Evolutionary conservation across 2,329 filamentous ascomycete genomes (phyloP).

Genomic region (Ophiostoma perfectum): DNA sequence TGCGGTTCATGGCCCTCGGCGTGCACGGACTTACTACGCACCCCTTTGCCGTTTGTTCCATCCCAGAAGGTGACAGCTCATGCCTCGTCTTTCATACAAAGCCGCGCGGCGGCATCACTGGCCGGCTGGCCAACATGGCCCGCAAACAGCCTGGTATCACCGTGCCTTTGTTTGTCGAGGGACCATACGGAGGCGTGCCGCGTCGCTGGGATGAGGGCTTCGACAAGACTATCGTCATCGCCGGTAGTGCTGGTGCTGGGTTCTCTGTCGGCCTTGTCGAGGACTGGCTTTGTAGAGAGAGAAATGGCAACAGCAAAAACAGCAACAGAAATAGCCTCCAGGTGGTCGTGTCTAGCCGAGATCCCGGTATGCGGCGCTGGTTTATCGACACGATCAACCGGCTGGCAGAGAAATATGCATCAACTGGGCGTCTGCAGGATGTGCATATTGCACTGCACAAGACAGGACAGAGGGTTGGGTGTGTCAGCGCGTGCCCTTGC

Average conservation of each 20-base stretch:
- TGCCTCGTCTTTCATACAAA: neutral
- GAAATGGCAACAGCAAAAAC: neutral
- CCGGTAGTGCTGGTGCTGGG: constrained; percentile 53
- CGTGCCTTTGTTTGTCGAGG: neutral
- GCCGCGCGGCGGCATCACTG: neutral
- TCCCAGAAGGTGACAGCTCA: neutral
- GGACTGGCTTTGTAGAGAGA: constrained; percentile 30
- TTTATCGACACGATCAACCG: neutral
- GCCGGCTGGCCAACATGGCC: neutral
- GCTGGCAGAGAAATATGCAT: neutral
- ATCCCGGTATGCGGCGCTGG: constrained; percentile 2
- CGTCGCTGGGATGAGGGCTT: constrained; percentile 35
- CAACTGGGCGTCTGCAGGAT: neutral
- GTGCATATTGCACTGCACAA: neutral
- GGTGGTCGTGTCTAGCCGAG: neutral
- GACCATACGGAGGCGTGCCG: constrained; percentile 30
- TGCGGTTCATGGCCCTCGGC: neutral
- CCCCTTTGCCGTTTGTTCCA: neutral
- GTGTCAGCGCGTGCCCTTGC: neutral
- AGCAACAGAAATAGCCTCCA: neutral
- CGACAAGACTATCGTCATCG: constrained; percentile 44
- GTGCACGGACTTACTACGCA: neutral
- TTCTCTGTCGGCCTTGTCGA: constrained; percentile 47
- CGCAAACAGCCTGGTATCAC: neutral
- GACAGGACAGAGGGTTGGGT: neutral